phyloP scores from a whole-genome alignment of 1,139 yeast genomes.

The Petasospora fabianii region DNA sequence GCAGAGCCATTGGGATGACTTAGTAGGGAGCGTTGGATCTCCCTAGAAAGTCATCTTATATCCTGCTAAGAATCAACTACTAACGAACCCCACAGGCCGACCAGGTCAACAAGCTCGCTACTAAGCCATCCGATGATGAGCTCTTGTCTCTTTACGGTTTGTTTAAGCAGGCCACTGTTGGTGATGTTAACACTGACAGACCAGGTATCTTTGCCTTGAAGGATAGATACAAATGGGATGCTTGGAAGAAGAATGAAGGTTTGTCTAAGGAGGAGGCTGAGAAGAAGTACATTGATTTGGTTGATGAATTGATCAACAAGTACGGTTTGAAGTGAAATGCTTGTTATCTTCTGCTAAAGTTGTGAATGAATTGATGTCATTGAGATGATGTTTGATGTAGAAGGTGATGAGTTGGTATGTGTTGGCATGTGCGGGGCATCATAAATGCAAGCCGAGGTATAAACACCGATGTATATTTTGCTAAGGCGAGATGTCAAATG shows the following conservation, averaged over 20 bases:
- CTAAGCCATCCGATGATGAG: slow-evolving; percentile 84
- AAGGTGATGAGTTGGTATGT: no score
- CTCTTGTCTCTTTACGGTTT: slow-evolving; percentile 80
- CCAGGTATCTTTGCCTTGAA: slow-evolving; percentile 88
- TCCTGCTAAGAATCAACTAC: no score
- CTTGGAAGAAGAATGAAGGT: slow-evolving; percentile 91
- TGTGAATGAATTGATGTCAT: neutral
- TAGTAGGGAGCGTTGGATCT: no score
- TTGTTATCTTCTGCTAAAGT: neutral
- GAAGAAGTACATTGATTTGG: slow-evolving; percentile 64
- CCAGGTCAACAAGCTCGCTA: slow-evolving; percentile 69
- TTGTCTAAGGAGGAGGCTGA: slow-evolving; percentile 89
- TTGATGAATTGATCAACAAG: slow-evolving; percentile 60
- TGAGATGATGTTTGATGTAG: no score
- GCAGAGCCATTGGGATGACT: no score
- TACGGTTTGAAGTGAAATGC: slow-evolving; percentile 30
- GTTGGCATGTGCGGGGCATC: no score
- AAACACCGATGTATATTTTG: no score
- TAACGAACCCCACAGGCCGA: slow-evolving; percentile 50
- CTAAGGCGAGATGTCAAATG: no score
- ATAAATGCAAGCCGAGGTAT: no score
- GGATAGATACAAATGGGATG: slow-evolving; percentile 97
- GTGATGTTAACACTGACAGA: slow-evolving; percentile 83
- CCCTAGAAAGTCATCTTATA: no score
- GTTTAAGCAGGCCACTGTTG: slow-evolving; percentile 95